These are phyloP conservation scores for Cryomyces minteri DNA, from an alignment of 495 filamentous ascomycete genomes.

Conservation along the genomic window DNA sequence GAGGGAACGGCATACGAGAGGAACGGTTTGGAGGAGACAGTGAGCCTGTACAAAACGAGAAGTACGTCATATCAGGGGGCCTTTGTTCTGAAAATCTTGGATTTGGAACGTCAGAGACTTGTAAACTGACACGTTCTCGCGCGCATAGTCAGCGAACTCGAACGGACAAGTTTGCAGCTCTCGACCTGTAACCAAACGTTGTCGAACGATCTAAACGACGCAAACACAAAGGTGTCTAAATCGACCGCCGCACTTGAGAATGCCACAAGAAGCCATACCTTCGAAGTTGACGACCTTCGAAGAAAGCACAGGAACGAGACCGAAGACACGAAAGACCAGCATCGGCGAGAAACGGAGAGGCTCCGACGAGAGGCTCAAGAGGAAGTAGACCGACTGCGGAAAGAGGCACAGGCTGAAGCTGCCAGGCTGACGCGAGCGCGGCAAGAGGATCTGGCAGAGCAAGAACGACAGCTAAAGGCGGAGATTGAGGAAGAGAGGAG, in stretches of 20 bases:
- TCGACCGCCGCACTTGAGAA: conserved; percentile 28
- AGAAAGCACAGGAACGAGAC: conserved; percentile 18
- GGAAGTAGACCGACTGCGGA: conserved; percentile 18
- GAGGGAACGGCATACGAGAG: conserved; percentile 39
- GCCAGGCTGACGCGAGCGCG: conserved; percentile 13
- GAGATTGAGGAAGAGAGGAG: conserved; percentile 32
- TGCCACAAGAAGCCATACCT: conserved; percentile 31
- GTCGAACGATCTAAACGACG: conserved; percentile 36
- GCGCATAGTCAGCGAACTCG: conserved; percentile 45
- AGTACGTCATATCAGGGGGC: conserved; percentile 30
- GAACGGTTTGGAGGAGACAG: conserved; percentile 44
- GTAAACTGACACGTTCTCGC: no score
- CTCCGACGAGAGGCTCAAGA: conserved; percentile 18
- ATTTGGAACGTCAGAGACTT: no score
- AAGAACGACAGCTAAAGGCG: conserved; percentile 12
- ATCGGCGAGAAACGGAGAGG: conserved; percentile 12
- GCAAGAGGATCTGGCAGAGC: conserved; percentile 13
- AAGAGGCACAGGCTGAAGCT: conserved; percentile 13
- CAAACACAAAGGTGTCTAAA: conserved; percentile 28
- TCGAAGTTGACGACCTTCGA: conserved; percentile 37
- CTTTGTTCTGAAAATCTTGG: background rate
- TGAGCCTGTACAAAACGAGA: conserved; percentile 51
- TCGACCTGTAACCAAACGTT: conserved; percentile 35
- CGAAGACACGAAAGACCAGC: conserved; percentile 12
- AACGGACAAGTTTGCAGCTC: conserved; percentile 37